Evolutionary conservation across 140 eudicot genomes (phyloP).

Genomic region (Oenanthe javanica): DNA sequence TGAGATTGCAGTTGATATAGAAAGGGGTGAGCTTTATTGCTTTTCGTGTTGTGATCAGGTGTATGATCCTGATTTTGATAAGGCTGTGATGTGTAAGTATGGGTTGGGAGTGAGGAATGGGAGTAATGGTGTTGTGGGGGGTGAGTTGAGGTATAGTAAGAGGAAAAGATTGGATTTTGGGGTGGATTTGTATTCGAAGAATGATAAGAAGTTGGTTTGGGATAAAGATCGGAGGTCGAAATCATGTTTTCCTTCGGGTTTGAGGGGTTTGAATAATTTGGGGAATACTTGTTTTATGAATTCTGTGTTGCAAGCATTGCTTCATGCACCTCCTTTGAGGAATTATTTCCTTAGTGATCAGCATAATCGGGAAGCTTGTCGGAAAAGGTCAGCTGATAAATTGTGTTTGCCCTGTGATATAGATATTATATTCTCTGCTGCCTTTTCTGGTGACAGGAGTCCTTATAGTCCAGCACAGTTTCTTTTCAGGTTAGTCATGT

Average conservation of each 20-base stretch:
- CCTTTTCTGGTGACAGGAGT: conserved; percentile 67
- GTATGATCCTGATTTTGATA: conserved; percentile 82
- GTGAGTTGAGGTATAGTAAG: conserved; percentile 29
- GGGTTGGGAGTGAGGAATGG: conserved; percentile 27
- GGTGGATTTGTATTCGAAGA: conserved; percentile 31
- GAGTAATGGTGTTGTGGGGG: conserved; percentile 18
- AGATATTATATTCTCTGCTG: conserved; percentile 61
- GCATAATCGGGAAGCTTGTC: conserved; percentile 49
- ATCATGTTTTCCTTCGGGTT: conserved; percentile 65
- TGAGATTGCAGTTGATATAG: conserved; percentile 55
- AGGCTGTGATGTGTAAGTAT: conserved; percentile 38
- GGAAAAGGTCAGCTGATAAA: conserved; percentile 37
- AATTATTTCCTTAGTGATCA: conserved; percentile 71
- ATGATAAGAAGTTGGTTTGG: conserved; percentile 33
- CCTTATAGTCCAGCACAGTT: conserved; percentile 82
- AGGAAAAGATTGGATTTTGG: conserved; percentile 50
- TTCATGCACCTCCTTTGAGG: conserved; percentile 86
- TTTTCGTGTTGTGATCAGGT: conserved; percentile 73
- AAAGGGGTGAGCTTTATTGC: conserved; percentile 78
- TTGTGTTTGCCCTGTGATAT: conserved; percentile 81
- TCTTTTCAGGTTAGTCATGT: conserved; percentile 52
- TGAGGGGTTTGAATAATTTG: conserved; percentile 77
- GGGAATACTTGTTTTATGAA: conserved; percentile 92
- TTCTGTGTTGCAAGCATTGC: conserved; percentile 85
- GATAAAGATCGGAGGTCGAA: conserved; percentile 42